Percentiles rank a stretch among this genome's conserved stretches.
phyloP scores from a whole-genome alignment of 805 yeast genomes.

The Nakazawaea sp. region DNA sequence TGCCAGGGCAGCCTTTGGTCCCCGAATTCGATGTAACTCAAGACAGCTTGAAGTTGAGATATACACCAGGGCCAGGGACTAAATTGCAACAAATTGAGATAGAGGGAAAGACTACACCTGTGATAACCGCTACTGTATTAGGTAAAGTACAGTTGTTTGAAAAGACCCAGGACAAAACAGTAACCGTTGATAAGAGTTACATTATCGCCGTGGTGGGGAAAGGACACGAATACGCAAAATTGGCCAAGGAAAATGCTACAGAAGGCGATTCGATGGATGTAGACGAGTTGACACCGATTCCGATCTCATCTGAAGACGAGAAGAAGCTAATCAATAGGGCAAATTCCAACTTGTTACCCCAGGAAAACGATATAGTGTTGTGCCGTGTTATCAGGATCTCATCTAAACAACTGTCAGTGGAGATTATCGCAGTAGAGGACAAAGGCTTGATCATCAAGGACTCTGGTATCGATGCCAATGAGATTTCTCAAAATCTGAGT shows the following conservation, averaged over 20 bases:
- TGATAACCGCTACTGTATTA: constrained; percentile 48
- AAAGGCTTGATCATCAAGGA: constrained; percentile 38
- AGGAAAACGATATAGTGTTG: constrained; percentile 77
- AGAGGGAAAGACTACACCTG: constrained; percentile 32
- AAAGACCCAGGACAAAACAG: constrained; percentile 17
- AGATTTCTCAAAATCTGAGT: not conserved
- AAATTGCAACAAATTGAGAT: constrained; percentile 35
- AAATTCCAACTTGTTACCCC: constrained; percentile 53
- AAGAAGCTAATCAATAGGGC: constrained; percentile 9
- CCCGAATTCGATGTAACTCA: constrained; percentile 40
- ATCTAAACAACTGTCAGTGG: constrained; percentile 67
- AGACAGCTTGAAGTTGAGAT: constrained; percentile 31
- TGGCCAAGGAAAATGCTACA: constrained; percentile 17
- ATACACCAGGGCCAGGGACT: constrained; percentile 61
- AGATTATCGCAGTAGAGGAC: constrained; percentile 41
- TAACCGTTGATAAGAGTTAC: constrained; percentile 16
- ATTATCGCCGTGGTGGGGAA: constrained; percentile 27
- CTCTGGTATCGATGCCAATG: constrained; percentile 20
- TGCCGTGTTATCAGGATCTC: constrained; percentile 66
- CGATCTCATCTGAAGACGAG: constrained; percentile 1
- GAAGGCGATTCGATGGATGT: constrained; percentile 10
- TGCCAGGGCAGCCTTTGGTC: constrained; percentile 80
- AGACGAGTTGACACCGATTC: constrained; percentile 14
- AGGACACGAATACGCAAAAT: constrained; percentile 21
- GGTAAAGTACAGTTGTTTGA: constrained; percentile 44